Percentiles rank a stretch among this genome's conserved stretches.
phyloP scores from a whole-genome alignment of 2,329 filamentous ascomycete species.

The Pseudogymnoascus sp. region DNA sequence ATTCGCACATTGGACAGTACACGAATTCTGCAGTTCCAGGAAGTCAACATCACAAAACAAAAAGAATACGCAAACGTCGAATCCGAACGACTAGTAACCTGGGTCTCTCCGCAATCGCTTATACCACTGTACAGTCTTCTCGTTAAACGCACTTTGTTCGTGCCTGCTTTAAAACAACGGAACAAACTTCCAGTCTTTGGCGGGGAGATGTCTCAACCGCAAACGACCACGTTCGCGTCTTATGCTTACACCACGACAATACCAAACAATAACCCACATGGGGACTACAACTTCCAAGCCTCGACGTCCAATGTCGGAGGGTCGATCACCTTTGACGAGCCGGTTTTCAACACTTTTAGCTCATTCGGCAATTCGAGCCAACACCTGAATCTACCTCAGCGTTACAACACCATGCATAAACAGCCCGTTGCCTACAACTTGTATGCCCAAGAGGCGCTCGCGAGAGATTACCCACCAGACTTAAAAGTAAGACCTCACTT shows the following conservation, averaged over 20 bases:
- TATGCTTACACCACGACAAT: neutral
- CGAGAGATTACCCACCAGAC: constrained; percentile 50
- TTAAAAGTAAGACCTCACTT: constrained; percentile 39
- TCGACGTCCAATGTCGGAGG: neutral
- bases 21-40: neutral
- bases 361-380: constrained; percentile 4
- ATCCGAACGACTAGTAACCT: neutral
- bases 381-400: neutral
- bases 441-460: constrained; percentile 51
- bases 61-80: neutral
- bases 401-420: constrained; percentile 21
- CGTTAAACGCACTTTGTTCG: neutral
- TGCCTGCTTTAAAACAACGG: neutral
- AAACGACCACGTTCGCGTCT: neutral
- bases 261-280: constrained; percentile 7
- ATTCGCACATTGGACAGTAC: neutral
- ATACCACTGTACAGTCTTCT: neutral
- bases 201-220: constrained; percentile 10
- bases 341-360: constrained; percentile 1
- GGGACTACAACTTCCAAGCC: neutral
- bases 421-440: constrained; percentile 18
- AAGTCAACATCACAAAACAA: neutral
- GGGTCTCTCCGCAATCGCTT: neutral
- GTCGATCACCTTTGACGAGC: constrained; percentile 12
- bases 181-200: constrained; percentile 2